Conservation (phyloP, 441 rosid genomes). For the Aquilaria agallochum region DNA sequence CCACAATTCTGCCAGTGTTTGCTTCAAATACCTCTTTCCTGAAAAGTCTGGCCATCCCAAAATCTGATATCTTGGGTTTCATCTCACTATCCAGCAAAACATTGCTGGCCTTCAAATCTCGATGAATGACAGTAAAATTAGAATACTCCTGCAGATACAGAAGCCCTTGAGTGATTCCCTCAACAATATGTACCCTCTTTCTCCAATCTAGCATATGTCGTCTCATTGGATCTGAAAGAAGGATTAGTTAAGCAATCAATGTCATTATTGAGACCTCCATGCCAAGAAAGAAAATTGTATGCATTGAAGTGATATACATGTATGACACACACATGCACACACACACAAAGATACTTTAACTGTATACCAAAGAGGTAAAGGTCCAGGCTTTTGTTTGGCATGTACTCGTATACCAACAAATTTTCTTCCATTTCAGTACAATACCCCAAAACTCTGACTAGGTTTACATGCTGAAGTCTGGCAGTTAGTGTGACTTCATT, state of each 20-base stretch:
- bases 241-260: background rate
- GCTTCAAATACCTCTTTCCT: constrained; percentile 23
- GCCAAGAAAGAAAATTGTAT: constrained; percentile 5
- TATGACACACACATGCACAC: too few species aligned
- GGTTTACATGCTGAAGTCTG: constrained; percentile 29
- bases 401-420: constrained; percentile 27
- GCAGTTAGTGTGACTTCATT: constrained; percentile 32
- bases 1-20: constrained; percentile 24
- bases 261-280: too few species aligned
- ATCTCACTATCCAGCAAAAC: constrained; percentile 26
- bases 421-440: constrained; percentile 27
- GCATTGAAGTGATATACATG: constrained; percentile 1
- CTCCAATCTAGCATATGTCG: constrained; percentile 23
- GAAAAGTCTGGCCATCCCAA: constrained; percentile 34
- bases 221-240: constrained; percentile 14
- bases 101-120: constrained; percentile 33
- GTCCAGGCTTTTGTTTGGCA: constrained; percentile 35
- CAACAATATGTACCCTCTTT: constrained; percentile 27
- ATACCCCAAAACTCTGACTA: constrained; percentile 27
- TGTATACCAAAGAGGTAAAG: constrained; percentile 25
- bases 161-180: constrained; percentile 36
- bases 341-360: background rate
- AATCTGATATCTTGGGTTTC: constrained; percentile 35
- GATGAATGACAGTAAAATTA: constrained; percentile 27
- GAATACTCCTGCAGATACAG: constrained; percentile 44